Conservation (phyloP, 257 asterid genomes). For the Nicotiana attenuata region DNA sequence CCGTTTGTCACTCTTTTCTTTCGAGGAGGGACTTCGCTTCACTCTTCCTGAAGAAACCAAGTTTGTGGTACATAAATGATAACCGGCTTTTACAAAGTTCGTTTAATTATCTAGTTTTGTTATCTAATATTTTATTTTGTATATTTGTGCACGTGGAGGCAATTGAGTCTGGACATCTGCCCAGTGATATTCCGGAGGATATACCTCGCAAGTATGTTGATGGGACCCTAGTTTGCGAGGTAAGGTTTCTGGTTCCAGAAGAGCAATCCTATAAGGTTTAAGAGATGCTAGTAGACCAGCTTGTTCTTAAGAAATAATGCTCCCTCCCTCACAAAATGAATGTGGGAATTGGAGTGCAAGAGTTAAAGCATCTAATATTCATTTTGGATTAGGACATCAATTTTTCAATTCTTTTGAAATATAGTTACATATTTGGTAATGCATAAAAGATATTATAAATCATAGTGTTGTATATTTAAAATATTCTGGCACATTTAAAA, state of each 20-base stretch:
- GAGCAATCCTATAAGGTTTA: conserved; percentile 3
- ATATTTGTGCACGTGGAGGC: conserved; percentile 47
- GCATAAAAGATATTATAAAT: neutral
- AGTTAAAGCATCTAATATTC: neutral
- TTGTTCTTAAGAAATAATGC: neutral
- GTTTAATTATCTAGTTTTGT: neutral
- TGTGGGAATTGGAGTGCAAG: neutral
- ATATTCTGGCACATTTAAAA: neutral
- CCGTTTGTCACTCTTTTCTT: neutral
- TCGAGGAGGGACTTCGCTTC: neutral
- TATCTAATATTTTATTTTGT: neutral
- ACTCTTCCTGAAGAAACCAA: neutral
- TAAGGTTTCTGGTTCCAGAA: conserved; percentile 21
- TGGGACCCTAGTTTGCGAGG: conserved; percentile 88
- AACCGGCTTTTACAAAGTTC: neutral
- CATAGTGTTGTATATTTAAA: neutral
- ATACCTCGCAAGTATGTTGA: conserved; percentile 80
- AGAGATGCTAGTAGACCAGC: neutral
- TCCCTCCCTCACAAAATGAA: neutral
- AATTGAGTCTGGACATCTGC: conserved; percentile 84
- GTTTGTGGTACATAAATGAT: neutral
- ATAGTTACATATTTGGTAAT: neutral
- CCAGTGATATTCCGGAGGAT: conserved; percentile 88
- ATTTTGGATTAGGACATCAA: neutral
- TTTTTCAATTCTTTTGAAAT: neutral